Conservation (phyloP, 345 rosid genomes). For the Cardamine occulta region DNA sequence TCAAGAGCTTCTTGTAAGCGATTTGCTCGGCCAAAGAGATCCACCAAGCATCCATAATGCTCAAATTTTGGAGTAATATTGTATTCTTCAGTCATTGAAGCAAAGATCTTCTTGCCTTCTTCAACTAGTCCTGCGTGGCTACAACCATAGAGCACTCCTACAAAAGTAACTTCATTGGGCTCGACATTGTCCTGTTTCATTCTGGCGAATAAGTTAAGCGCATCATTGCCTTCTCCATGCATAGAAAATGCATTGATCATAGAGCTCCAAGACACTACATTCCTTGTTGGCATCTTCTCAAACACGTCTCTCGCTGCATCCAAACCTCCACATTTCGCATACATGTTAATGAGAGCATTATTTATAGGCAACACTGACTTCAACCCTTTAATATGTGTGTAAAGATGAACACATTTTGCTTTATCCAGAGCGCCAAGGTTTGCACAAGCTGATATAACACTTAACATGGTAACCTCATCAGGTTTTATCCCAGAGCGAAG, state of each 20-base stretch:
- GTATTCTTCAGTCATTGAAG: slow-evolving; percentile 53
- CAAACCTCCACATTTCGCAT: slow-evolving; percentile 66
- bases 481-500: slow-evolving; percentile 46
- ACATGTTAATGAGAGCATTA: slow-evolving; percentile 65
- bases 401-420: slow-evolving; percentile 55
- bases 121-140: slow-evolving; percentile 69
- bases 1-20: slow-evolving; percentile 54
- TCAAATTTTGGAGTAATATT: slow-evolving; percentile 55
- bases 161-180: slow-evolving; percentile 55
- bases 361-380: slow-evolving; percentile 45
- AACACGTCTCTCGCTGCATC: slow-evolving; percentile 55
- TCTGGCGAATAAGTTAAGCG: slow-evolving; percentile 44
- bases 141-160: slow-evolving; percentile 62
- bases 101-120: slow-evolving; percentile 56
- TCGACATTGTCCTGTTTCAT: slow-evolving; percentile 52
- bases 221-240: slow-evolving; percentile 57
- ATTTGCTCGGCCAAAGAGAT: slow-evolving; percentile 61
- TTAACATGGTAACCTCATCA: slow-evolving; percentile 55
- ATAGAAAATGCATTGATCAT: slow-evolving; percentile 63
- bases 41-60: slow-evolving; percentile 73
- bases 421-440: slow-evolving; percentile 51
- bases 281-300: slow-evolving; percentile 48
- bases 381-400: slow-evolving; percentile 45
- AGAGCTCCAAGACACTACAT: slow-evolving; percentile 63
- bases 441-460: slow-evolving; percentile 62